Conservation (phyloP, 2,329 filamentous ascomycete species). For the Aureobasidium pullulans region DNA sequence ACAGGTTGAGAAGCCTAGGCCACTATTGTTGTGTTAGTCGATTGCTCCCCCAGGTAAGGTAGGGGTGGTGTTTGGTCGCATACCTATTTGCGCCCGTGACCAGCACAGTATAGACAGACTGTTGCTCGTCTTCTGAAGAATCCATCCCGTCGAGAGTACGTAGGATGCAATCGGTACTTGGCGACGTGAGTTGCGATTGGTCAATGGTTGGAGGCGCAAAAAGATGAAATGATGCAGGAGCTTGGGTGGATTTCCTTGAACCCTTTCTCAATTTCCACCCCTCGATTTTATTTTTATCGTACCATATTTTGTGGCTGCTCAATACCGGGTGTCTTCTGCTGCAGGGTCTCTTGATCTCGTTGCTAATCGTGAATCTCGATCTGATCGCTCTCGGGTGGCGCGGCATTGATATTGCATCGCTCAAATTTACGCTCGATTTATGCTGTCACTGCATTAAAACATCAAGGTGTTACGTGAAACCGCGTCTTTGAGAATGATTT, state of each 20-base stretch:
- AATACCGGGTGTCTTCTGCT: background rate
- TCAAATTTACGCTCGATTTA: background rate
- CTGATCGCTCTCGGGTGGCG: background rate
- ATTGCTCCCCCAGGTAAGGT: background rate
- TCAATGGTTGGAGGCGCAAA: background rate
- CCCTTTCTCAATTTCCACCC: background rate
- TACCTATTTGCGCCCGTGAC: constrained; percentile 86
- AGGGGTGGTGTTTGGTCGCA: constrained; percentile 5
- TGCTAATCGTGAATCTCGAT: background rate
- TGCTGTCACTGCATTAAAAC: background rate
- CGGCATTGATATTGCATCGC: background rate
- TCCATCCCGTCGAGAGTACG: background rate
- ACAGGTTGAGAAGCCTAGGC: constrained; percentile 77
- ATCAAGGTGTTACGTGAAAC: background rate
- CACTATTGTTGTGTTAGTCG: constrained; percentile 46
- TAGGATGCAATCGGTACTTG: background rate
- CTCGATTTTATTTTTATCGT: background rate
- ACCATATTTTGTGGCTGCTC: background rate
- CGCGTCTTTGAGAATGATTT: background rate
- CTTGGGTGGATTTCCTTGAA: background rate
- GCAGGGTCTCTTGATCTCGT: background rate
- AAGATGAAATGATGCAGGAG: background rate
- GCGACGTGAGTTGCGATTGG: background rate
- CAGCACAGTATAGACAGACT: constrained; percentile 47
- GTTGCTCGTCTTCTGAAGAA: background rate